A percentile compares a stretch with the other conserved stretches of the same genome.
Evolutionary conservation across 225 moss, liverwort and hornwort species (phyloP).

Genomic region (Polytrichum formosum): DNA sequence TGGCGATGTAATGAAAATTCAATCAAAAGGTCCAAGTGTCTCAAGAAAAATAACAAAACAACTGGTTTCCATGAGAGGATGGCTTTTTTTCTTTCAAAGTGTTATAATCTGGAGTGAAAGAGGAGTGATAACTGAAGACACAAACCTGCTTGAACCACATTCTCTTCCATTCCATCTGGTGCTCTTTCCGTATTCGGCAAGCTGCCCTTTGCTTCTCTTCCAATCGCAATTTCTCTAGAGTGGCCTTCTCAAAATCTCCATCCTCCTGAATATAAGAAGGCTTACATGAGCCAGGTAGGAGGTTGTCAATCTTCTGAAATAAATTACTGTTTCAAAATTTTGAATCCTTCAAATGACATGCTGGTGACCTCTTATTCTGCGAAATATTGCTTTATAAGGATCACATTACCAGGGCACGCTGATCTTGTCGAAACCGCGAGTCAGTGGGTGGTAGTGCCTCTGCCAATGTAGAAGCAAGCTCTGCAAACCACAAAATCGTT

Average conservation of each 20-base stretch:
- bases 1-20: no score
- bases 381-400: no score
- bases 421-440: slow-evolving; percentile 89
- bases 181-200: slow-evolving; percentile 63
- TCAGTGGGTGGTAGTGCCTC: slow-evolving; percentile 82
- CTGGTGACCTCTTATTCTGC: no score
- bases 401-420: slow-evolving; percentile 70
- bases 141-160: slow-evolving; percentile 81
- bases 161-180: slow-evolving; percentile 58
- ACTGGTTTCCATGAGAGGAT: no score
- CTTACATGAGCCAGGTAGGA: not conserved
- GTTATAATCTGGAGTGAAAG: no score
- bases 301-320: not conserved
- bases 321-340: not conserved
- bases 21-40: no score
- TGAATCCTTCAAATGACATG: not conserved
- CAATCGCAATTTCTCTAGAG: slow-evolving; percentile 89
- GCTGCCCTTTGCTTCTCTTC: slow-evolving; percentile 91
- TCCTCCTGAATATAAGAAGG: slow-evolving; percentile 63
- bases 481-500: slow-evolving; percentile 32
- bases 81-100: no score
- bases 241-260: slow-evolving; percentile 96
- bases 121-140: no score
- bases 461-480: slow-evolving; percentile 78
- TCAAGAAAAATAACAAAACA: no score